These are phyloP conservation scores for Chimonanthus praecox DNA, from an alignment of 164 flowering plant genomes.

Conservation along the genomic window DNA sequence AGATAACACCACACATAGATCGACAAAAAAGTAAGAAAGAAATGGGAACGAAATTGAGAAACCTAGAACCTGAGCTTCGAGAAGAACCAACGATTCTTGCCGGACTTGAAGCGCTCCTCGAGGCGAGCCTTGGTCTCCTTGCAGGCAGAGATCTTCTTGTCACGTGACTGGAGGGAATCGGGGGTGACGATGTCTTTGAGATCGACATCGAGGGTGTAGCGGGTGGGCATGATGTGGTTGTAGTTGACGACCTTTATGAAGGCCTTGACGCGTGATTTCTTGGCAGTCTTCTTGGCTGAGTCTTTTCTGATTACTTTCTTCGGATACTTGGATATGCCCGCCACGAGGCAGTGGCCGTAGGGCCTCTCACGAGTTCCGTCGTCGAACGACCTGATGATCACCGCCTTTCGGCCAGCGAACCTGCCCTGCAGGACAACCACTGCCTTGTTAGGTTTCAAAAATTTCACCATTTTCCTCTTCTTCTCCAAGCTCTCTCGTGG, in stretches of 20 bases:
- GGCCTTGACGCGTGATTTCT: conserved; percentile 29
- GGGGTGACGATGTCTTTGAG: conserved; percentile 35
- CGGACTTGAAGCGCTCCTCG: conserved; percentile 32
- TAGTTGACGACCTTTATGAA: conserved; percentile 30
- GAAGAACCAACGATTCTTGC: conserved; percentile 37
- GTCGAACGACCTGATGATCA: conserved; percentile 29
- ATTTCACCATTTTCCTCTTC: conserved; percentile 23
- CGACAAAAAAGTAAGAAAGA: background rate
- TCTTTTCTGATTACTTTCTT: conserved; percentile 38
- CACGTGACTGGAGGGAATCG: conserved; percentile 16
- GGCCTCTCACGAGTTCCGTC: conserved; percentile 35
- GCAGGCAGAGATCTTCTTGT: conserved; percentile 25
- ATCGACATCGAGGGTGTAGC: conserved; percentile 53
- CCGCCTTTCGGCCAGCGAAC: conserved; percentile 37
- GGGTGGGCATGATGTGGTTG: conserved; percentile 48
- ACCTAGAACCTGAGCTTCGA: conserved; percentile 28
- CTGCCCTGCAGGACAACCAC: conserved; percentile 31
- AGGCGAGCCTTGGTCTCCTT: conserved; percentile 26
- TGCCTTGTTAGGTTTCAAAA: conserved; percentile 16
- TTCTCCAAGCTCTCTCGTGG: background rate
- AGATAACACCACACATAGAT: too few relatives aligned
- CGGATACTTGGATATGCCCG: conserved; percentile 39
- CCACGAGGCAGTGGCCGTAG: conserved; percentile 40
- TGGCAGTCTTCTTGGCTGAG: conserved; percentile 33
- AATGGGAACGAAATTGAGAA: background rate